These are phyloP conservation scores for Hymenoscyphus scutula DNA, from an alignment of 2,329 filamentous ascomycete species.

Conservation along the genomic window DNA sequence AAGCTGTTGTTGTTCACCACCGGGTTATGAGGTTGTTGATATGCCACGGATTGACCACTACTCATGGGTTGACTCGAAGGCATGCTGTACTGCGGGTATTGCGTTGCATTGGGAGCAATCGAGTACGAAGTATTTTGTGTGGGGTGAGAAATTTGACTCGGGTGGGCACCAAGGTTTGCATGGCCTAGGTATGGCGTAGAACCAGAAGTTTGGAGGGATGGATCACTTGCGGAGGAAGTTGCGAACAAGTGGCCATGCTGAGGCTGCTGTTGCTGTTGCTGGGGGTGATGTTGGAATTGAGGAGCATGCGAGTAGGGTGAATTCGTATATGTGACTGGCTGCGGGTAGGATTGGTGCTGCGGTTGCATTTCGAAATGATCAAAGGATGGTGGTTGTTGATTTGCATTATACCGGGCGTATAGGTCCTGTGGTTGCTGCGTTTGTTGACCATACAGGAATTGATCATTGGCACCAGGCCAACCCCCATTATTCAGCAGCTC, in stretches of 20 bases:
- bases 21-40: constrained; percentile 24
- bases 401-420: background rate
- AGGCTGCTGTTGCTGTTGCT: constrained; percentile 22
- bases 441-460: constrained; percentile 27
- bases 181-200: constrained; percentile 17
- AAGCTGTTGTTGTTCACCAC: constrained; percentile 17
- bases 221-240: constrained; percentile 26
- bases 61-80: constrained; percentile 24
- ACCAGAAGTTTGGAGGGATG: constrained; percentile 28
- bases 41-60: constrained; percentile 20
- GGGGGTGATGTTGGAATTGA: constrained; percentile 28
- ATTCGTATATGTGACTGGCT: constrained; percentile 27
- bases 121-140: constrained; percentile 29
- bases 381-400: constrained; percentile 20
- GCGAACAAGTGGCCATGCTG: constrained; percentile 30
- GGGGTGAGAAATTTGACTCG: constrained; percentile 14
- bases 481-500: constrained; percentile 28
- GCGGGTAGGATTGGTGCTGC: constrained; percentile 26
- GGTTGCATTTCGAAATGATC: constrained; percentile 22
- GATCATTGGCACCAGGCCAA: constrained; percentile 27
- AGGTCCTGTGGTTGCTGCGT: constrained; percentile 13
- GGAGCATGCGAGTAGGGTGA: constrained; percentile 28
- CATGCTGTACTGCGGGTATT: constrained; percentile 33
- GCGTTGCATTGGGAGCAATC: constrained; percentile 28
- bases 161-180: background rate